Conservation (phyloP, 2,329 filamentous ascomycete species). For the Diaporthe longicolla region DNA sequence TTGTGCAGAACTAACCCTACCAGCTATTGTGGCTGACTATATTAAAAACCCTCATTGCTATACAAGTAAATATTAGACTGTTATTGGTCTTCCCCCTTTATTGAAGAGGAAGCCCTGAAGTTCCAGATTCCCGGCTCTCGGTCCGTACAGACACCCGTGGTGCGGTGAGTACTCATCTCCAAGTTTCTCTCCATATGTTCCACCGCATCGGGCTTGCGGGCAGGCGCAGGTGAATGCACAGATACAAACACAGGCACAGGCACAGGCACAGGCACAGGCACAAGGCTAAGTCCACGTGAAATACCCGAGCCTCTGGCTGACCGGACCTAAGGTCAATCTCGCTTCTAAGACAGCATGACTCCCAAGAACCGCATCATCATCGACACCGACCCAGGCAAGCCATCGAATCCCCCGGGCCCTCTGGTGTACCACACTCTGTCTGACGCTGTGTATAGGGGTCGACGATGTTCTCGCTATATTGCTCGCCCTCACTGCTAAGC, state of each 20-base stretch:
- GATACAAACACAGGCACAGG: constrained; percentile 11
- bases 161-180: constrained; percentile 16
- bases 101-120: neutral
- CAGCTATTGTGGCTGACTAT: neutral
- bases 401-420: neutral
- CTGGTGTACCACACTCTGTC: neutral
- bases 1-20: neutral
- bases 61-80: neutral
- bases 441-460: constrained; percentile 69
- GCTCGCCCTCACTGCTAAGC: constrained; percentile 83
- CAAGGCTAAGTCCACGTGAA: constrained; percentile 21
- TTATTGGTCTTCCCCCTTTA: neutral
- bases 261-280: neutral
- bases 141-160: neutral
- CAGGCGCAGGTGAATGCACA: constrained; percentile 25
- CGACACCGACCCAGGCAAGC: constrained; percentile 88
- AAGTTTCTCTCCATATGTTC: constrained; percentile 6
- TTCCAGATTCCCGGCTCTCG: neutral
- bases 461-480: constrained; percentile 94
- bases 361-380: constrained; percentile 87
- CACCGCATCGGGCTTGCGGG: constrained; percentile 29
- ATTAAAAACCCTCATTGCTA: neutral
- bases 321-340: constrained; percentile 6
- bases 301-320: constrained; percentile 12
- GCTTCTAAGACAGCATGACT: constrained; percentile 63